Base-by-base conservation (phyloP, 2,329 filamentous ascomycete genomes). In the Penicillium digitatum region DNA sequence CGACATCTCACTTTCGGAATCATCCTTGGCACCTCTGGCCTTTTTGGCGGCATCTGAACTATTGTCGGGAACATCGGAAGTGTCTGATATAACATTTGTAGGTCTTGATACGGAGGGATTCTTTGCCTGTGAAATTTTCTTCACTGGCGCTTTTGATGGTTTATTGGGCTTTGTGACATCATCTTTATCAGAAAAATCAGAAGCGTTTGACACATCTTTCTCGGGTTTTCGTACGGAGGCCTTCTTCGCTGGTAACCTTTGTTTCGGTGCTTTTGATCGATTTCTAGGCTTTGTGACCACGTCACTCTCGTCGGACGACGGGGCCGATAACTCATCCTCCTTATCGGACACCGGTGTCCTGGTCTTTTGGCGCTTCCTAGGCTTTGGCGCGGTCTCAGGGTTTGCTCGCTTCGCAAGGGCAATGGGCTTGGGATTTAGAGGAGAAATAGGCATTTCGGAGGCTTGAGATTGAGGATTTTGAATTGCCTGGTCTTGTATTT, bases 1-100 rank as follows among this genome's bases (percentile, higher is more conserved):
- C 0, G 89, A 93, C 72, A 90, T 76, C 51, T 89, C 87, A 66
- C 81, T 86, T 44, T 86, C 82, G 0, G 81, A 83, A 9, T 67
- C 74, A 22, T 76, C 76, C 64, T 76, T 76, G n/a, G 78, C 79
- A 39, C 71, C 74, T 22, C 68, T 66, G 12, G 60, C 48, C 26
- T 50, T 35, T 49, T 62, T 56, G 29, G 31, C 37, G 7, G 24
- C 53, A 27, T 65, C 54, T 16, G 52, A 58, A 14, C 62, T 52
- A 3, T 63, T 53, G 14, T 63, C 58, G 47, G 61, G 54, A 37
- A 26, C 35, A 26, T 62, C 60, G 18, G 54, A 40, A 26, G 53
- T 46, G 11, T 45, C 49, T 22, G 48, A 35, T 20, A 12, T 29
- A 20, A 55, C 48, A 2, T 42, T 55, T 39, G n/a, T 60, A 48